Conservation (phyloP, 2,329 filamentous ascomycete genomes). For the Aureobasidium melanogenum region DNA sequence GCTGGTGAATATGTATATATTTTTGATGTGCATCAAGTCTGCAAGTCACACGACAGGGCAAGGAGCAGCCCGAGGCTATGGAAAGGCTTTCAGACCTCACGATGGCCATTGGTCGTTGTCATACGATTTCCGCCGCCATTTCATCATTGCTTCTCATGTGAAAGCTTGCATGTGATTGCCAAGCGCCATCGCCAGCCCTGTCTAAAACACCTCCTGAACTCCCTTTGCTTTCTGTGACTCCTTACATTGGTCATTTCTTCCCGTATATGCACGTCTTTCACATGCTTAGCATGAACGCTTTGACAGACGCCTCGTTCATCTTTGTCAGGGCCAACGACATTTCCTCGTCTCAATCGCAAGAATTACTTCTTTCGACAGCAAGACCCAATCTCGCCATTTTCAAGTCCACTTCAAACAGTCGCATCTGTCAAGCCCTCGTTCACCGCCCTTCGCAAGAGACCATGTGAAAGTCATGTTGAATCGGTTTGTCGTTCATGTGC, state of each 20-base stretch:
- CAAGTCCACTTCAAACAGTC: neutral
- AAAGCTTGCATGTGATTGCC: conserved; percentile 5
- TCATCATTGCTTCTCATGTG: conserved; percentile 1
- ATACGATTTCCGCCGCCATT: conserved; percentile 4
- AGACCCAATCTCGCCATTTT: conserved; percentile 5
- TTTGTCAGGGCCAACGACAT: neutral
- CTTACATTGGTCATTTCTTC: neutral
- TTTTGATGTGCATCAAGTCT: neutral
- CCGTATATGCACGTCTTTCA: neutral
- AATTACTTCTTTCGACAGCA: neutral
- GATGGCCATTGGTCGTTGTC: conserved; percentile 3
- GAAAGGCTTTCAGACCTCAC: neutral
- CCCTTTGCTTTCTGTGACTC: neutral
- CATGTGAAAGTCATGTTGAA: neutral
- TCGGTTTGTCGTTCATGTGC: neutral
- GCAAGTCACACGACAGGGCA: conserved; percentile 3
- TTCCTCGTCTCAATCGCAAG: neutral
- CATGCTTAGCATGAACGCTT: neutral
- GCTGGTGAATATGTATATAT: neutral
- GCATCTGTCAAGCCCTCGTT: neutral
- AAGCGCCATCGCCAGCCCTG: neutral
- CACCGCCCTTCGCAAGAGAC: neutral
- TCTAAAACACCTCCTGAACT: neutral
- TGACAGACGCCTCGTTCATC: neutral
- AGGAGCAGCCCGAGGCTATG: neutral